phyloP scores from a whole-genome alignment of 139 green algal species.

The Parachlorella kessleri region DNA sequence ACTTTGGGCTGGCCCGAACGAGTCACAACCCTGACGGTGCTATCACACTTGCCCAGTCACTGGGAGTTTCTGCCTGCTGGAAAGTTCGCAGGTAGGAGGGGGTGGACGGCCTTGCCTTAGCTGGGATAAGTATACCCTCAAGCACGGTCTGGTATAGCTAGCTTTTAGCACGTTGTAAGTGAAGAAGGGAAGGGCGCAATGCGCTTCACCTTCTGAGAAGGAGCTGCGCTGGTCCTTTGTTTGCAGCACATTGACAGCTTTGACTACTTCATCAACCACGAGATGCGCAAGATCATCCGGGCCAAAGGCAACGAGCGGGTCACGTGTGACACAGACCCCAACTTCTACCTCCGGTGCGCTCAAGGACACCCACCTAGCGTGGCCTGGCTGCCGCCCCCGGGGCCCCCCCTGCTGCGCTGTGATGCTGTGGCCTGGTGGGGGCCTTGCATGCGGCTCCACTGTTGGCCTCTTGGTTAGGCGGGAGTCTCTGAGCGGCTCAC shows the following conservation, averaged over 20 bases:
- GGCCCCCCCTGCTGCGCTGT: too few species aligned
- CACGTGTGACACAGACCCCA: slow-evolving; percentile 94
- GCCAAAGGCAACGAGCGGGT: slow-evolving; percentile 95
- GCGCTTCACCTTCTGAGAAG: not conserved
- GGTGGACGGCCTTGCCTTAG: too few species aligned
- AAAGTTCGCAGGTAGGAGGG: not conserved
- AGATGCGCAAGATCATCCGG: slow-evolving; percentile 98
- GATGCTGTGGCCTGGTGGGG: too few species aligned
- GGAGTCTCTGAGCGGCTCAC: too few species aligned
- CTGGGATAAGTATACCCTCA: too few species aligned
- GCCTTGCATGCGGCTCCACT: too few species aligned
- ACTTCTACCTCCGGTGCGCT: slow-evolving; percentile 97
- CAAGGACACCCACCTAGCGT: too few species aligned
- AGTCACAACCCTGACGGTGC: not conserved
- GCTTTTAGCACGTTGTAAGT: too few species aligned
- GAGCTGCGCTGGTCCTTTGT: not conserved
- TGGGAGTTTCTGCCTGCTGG: too few species aligned
- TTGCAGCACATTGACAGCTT: slow-evolving; percentile 96
- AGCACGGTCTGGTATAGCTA: too few species aligned
- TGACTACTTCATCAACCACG: slow-evolving; percentile 97
- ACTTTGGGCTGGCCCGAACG: not conserved
- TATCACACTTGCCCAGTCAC: not conserved
- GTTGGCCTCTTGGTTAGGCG: too few species aligned
- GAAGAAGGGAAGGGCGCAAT: not conserved
- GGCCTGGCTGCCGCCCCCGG: too few species aligned